Base-by-base conservation (phyloP, 768 basidiomycete species). In the Russula brevipes region DNA sequence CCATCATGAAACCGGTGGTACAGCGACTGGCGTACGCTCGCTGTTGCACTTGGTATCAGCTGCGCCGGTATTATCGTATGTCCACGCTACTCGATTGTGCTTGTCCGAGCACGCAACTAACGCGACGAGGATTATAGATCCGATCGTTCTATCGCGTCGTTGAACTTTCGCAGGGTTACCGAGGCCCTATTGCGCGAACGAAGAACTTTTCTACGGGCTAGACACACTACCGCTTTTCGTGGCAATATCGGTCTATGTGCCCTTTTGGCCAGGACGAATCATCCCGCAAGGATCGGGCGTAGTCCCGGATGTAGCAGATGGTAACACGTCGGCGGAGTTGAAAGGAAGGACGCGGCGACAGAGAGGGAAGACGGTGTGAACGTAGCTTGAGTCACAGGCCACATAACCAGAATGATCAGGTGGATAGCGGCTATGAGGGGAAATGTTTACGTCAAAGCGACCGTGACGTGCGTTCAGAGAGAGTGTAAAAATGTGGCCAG, bases 181-280 rank as follows among this genome's bases (percentile, higher is more conserved):
- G 72, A 30, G 86, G 86, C 3, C 74, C 76, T 42, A 77, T 89
- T 19, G 78, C 82, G 6, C 84, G 2, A 80, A 79, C 4, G 87
- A 89, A 71, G 72, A 69, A 3, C 82, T 79, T 67, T 88, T 91
- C 72, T 91, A 88, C 70, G 81, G 74, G 1, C 76, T 89, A 44
- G 85, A 91, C 70, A 81, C 86, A 0, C 76, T 88, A 5, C 88
- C 87, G 8, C 76, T 89, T 8, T 79, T 85, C 63, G 70, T 89
- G 38, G 85, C 86, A 31, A 80, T 85, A 49, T 72, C 72, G 0
- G 74, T 82, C 14, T 88, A 86, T 67, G 74, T 81, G 17, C 68
- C 76, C 14, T 84, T 86, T 71, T 91, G 87, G 86, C 88, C 86
- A 3, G 84, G 85, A 6, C 71, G 80, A 65, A 82, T 82, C 69